Conservation (phyloP, 306 rosid species). For the Vigna trinervia region DNA sequence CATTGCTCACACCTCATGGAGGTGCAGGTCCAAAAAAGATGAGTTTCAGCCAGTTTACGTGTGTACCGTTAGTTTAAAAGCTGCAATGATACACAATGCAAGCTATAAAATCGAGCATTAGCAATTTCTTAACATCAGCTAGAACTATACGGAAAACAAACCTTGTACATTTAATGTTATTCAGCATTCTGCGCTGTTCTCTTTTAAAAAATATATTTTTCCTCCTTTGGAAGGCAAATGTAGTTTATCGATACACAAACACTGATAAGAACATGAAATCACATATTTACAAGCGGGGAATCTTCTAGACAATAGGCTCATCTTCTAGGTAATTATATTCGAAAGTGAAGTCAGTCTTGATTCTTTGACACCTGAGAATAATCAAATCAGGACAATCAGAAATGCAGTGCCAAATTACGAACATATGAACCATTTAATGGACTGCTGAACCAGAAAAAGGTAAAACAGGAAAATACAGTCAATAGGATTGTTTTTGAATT, state of each 20-base stretch:
- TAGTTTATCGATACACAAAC: constrained; percentile 15
- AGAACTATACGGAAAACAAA: background rate
- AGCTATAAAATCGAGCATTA: background rate
- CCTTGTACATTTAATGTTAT: constrained; percentile 8
- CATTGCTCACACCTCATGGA: too few relatives aligned
- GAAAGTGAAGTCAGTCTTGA: constrained; percentile 87
- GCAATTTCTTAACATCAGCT: background rate
- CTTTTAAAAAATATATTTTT: background rate
- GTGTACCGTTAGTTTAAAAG: background rate
- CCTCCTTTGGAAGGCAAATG: constrained; percentile 1
- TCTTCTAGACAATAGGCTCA: constrained; percentile 59
- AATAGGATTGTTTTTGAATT: background rate
- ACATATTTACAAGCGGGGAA: constrained; percentile 38
- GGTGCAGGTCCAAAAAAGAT: too few relatives aligned
- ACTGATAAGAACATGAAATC: constrained; percentile 28
- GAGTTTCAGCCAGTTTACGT: background rate
- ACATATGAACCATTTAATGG: constrained; percentile 7
- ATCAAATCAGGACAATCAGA: constrained; percentile 36
- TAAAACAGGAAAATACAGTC: constrained; percentile 10
- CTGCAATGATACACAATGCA: background rate
- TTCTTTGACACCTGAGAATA: constrained; percentile 82
- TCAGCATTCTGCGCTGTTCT: constrained; percentile 4
- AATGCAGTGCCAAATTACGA: constrained; percentile 4
- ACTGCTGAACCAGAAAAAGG: background rate
- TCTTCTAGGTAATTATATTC: constrained; percentile 91